A percentile compares a stretch with the other conserved stretches of the same genome.
phyloP scores from a whole-genome alignment of 768 basidiomycete species.

The Suillus spraguei region DNA sequence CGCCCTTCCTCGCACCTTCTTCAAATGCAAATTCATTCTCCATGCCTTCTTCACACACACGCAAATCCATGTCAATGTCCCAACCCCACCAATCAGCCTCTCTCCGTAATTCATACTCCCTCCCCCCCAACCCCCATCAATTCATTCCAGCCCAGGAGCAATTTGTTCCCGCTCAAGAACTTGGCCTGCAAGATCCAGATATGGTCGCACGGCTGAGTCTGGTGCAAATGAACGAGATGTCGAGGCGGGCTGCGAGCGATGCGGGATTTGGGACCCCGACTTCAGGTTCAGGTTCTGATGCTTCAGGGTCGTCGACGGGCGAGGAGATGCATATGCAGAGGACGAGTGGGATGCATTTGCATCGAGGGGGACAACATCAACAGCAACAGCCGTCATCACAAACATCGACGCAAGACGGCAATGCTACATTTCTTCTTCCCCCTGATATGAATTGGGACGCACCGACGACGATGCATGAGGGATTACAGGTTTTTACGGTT shows the following conservation, averaged over 20 bases:
- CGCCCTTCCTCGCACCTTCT: constrained; percentile 19
- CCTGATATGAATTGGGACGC: constrained; percentile 28
- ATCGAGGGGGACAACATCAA: constrained; percentile 18
- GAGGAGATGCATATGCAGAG: constrained; percentile 49
- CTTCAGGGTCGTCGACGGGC: constrained; percentile 43
- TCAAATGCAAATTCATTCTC: constrained; percentile 10
- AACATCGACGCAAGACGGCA: constrained; percentile 26
- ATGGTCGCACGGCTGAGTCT: constrained; percentile 66
- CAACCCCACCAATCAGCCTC: constrained; percentile 1
- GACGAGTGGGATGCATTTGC: constrained; percentile 19
- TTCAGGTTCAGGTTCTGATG: constrained; percentile 17
- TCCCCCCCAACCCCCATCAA: constrained; percentile 7
- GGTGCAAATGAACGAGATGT: constrained; percentile 79
- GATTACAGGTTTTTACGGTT: constrained; percentile 79
- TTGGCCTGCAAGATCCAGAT: constrained; percentile 50
- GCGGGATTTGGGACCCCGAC: constrained; percentile 28
- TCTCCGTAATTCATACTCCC: background rate
- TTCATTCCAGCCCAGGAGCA: constrained; percentile 17
- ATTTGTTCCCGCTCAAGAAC: constrained; percentile 60
- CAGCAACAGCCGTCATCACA: constrained; percentile 18
- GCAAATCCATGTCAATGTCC: constrained; percentile 10
- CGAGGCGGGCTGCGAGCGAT: constrained; percentile 55
- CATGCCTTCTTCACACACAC: constrained; percentile 8
- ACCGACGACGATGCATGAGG: constrained; percentile 50
- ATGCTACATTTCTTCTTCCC: constrained; percentile 32